Percentiles rank a stretch among this genome's conserved stretches.
Evolutionary conservation across 345 rosid species (phyloP).

Genomic region (Odontarrhena argentea): DNA sequence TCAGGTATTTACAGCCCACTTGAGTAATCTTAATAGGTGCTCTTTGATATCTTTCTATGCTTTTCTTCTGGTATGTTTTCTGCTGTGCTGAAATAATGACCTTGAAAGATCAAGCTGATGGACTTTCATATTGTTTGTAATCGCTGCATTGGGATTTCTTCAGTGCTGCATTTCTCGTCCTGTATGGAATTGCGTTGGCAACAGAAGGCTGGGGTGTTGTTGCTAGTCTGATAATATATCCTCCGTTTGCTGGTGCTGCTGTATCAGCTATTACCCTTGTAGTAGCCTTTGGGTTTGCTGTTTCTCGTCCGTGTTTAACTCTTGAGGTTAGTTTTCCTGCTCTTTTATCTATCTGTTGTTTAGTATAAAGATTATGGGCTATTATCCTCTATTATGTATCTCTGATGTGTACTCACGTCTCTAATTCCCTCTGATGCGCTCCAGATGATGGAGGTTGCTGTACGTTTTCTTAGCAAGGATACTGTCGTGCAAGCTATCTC

Average conservation of each 20-base stretch:
- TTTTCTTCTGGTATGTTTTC: constrained; percentile 15
- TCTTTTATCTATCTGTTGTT: constrained; percentile 26
- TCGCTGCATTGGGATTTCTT: constrained; percentile 18
- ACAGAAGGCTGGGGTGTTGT: constrained; percentile 99
- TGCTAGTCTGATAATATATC: constrained; percentile 95
- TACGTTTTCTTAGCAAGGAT: constrained; percentile 96
- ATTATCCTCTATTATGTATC: constrained; percentile 2
- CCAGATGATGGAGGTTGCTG: constrained; percentile 99
- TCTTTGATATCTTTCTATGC: constrained; percentile 24
- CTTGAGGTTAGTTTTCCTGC: constrained; percentile 66
- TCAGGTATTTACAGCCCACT: constrained; percentile 66
- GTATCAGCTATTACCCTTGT: constrained; percentile 97
- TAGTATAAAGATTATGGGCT: background rate
- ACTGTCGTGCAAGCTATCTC: constrained; percentile 94
- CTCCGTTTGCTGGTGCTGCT: constrained; percentile 99
- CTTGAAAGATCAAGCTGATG: constrained; percentile 19
- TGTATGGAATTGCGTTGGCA: constrained; percentile 97
- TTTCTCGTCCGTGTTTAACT: constrained; percentile 97
- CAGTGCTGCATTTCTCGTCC: constrained; percentile 96
- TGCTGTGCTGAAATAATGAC: constrained; percentile 26
- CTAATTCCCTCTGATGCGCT: constrained; percentile 39
- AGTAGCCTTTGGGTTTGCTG: constrained; percentile 98
- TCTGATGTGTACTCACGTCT: constrained; percentile 15
- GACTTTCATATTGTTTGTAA: constrained; percentile 22
- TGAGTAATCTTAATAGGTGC: constrained; percentile 10